Percentiles rank a stretch among this genome's conserved stretches.
These are phyloP conservation scores for Paulownia fortunei DNA, from an alignment of 257 asterid species.

Conservation along the genomic window DNA sequence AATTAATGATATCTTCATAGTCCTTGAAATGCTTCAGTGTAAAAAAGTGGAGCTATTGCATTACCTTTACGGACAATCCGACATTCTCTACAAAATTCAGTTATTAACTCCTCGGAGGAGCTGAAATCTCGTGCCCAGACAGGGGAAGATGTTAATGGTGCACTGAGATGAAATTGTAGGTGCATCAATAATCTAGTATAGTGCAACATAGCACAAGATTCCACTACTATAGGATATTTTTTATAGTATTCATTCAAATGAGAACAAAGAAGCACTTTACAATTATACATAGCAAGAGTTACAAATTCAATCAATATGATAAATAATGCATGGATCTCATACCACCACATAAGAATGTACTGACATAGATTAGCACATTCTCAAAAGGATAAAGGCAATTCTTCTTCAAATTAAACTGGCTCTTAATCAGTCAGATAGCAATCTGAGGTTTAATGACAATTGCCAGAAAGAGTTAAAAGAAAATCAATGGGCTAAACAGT, in stretches of 20 bases:
- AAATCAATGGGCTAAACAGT: conserved; percentile 28
- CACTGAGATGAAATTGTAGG: conserved; percentile 60
- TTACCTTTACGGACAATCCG: conserved; percentile 97
- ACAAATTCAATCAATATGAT: background rate
- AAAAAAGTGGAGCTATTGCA: conserved; percentile 15
- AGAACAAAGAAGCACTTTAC: background rate
- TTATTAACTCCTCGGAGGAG: conserved; percentile 88
- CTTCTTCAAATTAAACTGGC: conserved; percentile 1
- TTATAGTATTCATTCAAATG: background rate
- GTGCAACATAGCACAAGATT: conserved; percentile 21
- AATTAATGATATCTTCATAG: conserved; percentile 5
- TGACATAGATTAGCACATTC: background rate
- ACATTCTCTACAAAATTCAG: conserved; percentile 98
- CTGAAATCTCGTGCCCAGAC: conserved; percentile 95
- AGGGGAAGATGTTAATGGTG: conserved; percentile 91
- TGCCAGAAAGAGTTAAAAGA: conserved; percentile 11
- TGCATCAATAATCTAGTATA: conserved; percentile 30
- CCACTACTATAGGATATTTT: conserved; percentile 14
- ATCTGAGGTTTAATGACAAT: conserved; percentile 7
- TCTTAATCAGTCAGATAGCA: background rate
- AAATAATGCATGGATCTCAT: conserved; percentile 12
- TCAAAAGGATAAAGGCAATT: conserved; percentile 11
- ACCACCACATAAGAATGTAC: background rate
- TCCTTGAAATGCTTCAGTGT: conserved; percentile 29
- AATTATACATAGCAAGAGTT: background rate